Percentiles rank a stretch among this genome's conserved stretches.
phyloP scores from a whole-genome alignment of 371 early-diverging fungal species.

The Umbelopsis sp. region DNA sequence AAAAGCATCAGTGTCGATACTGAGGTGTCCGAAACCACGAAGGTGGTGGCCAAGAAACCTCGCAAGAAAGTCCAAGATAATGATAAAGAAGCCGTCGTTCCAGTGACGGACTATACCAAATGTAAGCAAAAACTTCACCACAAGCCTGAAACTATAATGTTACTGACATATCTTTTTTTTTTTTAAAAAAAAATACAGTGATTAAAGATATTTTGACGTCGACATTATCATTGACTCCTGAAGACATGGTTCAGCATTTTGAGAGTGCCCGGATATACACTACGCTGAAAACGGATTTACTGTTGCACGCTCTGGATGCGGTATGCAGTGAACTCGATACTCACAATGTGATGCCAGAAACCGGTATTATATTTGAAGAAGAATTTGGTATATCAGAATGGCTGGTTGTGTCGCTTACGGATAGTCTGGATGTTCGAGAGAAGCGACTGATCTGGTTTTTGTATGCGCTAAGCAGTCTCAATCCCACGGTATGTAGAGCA shows the following conservation, averaged over 20 bases:
- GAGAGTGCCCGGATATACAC: background rate
- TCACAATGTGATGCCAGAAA: background rate
- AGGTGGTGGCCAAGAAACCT: background rate
- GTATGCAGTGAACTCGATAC: background rate
- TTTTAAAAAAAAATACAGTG: background rate
- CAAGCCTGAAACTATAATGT: too few relatives aligned
- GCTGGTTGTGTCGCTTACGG: background rate
- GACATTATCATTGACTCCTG: background rate
- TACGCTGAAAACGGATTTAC: constrained; percentile 15
- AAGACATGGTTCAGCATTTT: background rate
- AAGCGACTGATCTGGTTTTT: constrained; percentile 9
- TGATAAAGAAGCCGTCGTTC: background rate
- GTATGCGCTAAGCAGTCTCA: background rate
- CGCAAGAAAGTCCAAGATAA: background rate
- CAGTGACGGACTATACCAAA: constrained; percentile 10
- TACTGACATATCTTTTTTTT: background rate
- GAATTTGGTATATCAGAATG: constrained; percentile 7
- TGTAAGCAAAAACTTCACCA: background rate
- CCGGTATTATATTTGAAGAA: background rate
- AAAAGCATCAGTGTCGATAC: background rate
- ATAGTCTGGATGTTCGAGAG: background rate
- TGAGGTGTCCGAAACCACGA: background rate
- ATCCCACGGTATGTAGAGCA: background rate
- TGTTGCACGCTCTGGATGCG: background rate
- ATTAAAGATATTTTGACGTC: background rate